Base-by-base conservation (phyloP, 805 yeast species). In the Yamadazyma olivae region DNA sequence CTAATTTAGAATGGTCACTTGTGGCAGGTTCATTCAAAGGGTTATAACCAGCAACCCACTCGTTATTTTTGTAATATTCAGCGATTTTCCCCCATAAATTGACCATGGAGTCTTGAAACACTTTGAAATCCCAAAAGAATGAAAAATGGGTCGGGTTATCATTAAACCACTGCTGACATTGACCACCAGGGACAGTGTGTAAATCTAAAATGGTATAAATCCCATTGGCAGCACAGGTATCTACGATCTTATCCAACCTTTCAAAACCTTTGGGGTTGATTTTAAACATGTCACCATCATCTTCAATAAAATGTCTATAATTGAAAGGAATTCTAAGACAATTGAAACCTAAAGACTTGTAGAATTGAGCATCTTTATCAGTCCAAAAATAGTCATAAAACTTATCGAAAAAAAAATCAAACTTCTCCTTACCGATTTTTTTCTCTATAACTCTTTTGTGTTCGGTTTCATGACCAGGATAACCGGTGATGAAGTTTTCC, bases 401-500 rank as follows among this genome's bases (percentile, higher is more conserved):
- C 48, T 67, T 70, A 35, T 70, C 71, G 41, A 70, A 71, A 54
- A 71, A 71, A 53, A 46, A 71, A 33, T 68, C 59, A 43, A 57
- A 66, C 47, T 71, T 71, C 38, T 70, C 73, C 35, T 61, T 45
- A 27, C 77, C 77, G 41, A 71, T 59, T 26, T 51, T 62, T 33
- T 48, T 35, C 40, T 50, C 46, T 38, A 71, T 35, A 2, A 66
- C 69, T 30, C 51, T 43, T 47, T 70, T 70, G 45, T 69, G 74
- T 42, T 71, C 75, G 16, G 71, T 59, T 45, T 71, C 77, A 43
- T 66, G 72, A 4, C 76, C 77, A 5, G 76, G 74, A 41, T 64
- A 71, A 3, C 77, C 77, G 13, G 75, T 71, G 44, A 71, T 71
- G 61, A 71, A 71, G 50, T 71, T 71, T 51, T 71, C 77, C 76